Percentiles rank a stretch among this genome's conserved stretches.
Conservation (phyloP, 140 eudicot species). For the Flaveria floridana region DNA sequence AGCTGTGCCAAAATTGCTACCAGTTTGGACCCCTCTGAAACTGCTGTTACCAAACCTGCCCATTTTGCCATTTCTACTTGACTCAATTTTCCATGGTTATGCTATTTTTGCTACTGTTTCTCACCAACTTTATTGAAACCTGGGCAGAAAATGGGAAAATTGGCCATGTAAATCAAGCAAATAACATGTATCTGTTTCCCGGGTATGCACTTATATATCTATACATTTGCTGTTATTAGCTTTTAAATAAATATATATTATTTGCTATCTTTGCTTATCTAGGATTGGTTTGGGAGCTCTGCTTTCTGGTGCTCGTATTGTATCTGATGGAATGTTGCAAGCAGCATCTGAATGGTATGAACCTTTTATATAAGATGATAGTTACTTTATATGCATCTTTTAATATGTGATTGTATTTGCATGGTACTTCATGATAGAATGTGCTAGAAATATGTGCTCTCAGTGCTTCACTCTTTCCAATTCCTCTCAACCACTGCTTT, state of each 20-base stretch:
- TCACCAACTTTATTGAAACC: constrained; percentile 11
- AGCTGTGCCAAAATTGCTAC: background rate
- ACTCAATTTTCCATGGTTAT: background rate
- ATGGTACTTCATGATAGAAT: constrained; percentile 16
- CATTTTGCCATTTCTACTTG: background rate
- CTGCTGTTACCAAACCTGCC: background rate
- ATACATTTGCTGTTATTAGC: constrained; percentile 4
- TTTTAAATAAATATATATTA: background rate
- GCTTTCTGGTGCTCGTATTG: constrained; percentile 83
- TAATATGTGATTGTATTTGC: constrained; percentile 6
- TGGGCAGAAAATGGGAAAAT: constrained; percentile 83
- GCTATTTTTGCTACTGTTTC: constrained; percentile 8
- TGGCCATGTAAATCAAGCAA: constrained; percentile 98
- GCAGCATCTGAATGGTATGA: constrained; percentile 95
- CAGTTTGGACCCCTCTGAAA: background rate
- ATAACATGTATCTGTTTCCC: constrained; percentile 97
- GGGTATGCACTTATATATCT: constrained; percentile 58
- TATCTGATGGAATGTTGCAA: constrained; percentile 90
- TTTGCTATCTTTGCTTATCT: constrained; percentile 27
- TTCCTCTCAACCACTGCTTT: background rate
- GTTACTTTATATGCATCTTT: background rate
- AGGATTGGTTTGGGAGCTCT: constrained; percentile 99
- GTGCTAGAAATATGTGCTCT: constrained; percentile 8
- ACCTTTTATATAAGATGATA: constrained; percentile 7
- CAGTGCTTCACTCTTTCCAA: background rate